Percentiles rank a stretch among this genome's conserved stretches.
These are phyloP conservation scores for Lunasporangiospora selenospora DNA, from an alignment of 192 early-diverging fungal genomes.

Conservation along the genomic window DNA sequence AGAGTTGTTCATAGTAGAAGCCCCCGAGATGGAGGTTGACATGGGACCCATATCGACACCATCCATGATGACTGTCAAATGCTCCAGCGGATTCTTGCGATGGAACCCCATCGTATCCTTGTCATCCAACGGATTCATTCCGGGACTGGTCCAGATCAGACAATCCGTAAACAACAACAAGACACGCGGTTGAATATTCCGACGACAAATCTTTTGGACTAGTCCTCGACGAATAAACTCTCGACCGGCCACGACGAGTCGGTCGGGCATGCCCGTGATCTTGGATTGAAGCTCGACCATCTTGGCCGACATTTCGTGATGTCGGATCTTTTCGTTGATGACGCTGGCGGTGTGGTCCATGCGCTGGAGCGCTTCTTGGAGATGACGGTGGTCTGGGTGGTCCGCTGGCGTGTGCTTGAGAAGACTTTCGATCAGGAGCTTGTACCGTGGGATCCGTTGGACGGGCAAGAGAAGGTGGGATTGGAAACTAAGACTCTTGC, in stretches of 20 bases:
- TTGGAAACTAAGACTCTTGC: conserved; percentile 66
- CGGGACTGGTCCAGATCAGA: conserved; percentile 74
- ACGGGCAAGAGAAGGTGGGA: conserved; percentile 87
- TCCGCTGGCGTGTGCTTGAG: conserved; percentile 67
- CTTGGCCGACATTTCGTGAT: conserved; percentile 77
- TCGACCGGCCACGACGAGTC: conserved; percentile 74
- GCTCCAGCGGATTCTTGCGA: conserved; percentile 73
- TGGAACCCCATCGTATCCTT: conserved; percentile 72
- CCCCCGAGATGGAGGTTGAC: background rate
- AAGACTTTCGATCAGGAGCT: conserved; percentile 78
- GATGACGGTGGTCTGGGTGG: conserved; percentile 77
- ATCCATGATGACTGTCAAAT: conserved; percentile 46
- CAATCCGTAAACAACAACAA: conserved; percentile 84
- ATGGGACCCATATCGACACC: background rate
- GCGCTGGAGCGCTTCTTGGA: conserved; percentile 68
- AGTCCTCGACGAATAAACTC: conserved; percentile 66
- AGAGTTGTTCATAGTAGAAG: background rate
- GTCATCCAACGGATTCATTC: conserved; percentile 60
- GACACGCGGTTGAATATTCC: conserved; percentile 71
- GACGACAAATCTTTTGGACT: conserved; percentile 80
- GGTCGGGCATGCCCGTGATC: conserved; percentile 67
- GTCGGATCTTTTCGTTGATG: conserved; percentile 82
- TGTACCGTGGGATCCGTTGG: conserved; percentile 90
- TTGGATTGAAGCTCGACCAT: conserved; percentile 76
- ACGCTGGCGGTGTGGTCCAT: conserved; percentile 75